These are phyloP conservation scores for Coleophoma eucalyptorum DNA, from an alignment of 2,329 filamentous ascomycete genomes.

Conservation along the genomic window DNA sequence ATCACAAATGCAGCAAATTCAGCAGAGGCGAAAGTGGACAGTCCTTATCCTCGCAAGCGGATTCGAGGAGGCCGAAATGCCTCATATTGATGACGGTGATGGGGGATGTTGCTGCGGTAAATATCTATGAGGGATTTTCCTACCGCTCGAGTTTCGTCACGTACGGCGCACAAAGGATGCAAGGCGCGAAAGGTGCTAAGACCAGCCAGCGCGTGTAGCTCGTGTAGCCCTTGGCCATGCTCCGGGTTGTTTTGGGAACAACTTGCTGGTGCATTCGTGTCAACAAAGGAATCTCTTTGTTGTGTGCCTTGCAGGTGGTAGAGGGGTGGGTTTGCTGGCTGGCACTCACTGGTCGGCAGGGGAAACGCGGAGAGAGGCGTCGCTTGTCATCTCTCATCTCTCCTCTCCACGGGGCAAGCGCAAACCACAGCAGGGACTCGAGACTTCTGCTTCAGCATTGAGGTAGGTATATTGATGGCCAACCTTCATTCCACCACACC, in stretches of 20 bases:
- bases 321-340: not conserved
- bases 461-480: no score
- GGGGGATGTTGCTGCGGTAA: not conserved
- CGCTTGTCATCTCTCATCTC: no score
- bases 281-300: not conserved
- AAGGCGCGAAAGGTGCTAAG: not conserved
- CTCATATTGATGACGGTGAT: not conserved
- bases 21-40: not conserved
- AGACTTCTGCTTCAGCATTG: no score
- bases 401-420: no score
- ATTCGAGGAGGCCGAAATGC: constrained; percentile 23
- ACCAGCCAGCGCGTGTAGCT: not conserved
- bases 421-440: no score
- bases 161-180: not conserved
- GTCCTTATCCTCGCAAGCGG: constrained; percentile 17
- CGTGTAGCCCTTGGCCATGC: not conserved
- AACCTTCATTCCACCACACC: no score
- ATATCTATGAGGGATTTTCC: not conserved
- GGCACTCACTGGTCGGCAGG: no score
- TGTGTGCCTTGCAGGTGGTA: not conserved
- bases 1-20: not conserved
- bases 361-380: no score
- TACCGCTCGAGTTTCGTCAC: not conserved
- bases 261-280: no score
- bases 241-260: not conserved